Percentiles rank a stretch among this genome's conserved stretches.
phyloP scores from a whole-genome alignment of 768 basidiomycete species.

The Psilocybe subaeruginosa region DNA sequence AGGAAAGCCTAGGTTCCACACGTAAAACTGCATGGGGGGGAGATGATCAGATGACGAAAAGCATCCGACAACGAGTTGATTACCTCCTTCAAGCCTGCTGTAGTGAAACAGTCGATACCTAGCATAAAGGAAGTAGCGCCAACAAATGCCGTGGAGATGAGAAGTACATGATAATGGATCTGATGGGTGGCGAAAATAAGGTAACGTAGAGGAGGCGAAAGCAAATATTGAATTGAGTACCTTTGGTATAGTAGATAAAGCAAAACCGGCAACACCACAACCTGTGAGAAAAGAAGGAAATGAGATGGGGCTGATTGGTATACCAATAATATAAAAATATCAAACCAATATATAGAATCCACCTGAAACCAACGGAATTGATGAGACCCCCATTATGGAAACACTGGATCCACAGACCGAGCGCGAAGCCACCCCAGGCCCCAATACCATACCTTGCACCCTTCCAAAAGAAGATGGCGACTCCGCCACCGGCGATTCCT shows the following conservation, averaged over 20 bases:
- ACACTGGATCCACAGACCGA: conserved; percentile 88
- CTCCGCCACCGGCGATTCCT: conserved; percentile 80
- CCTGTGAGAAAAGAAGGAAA: conserved; percentile 41
- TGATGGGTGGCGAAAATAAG: conserved; percentile 29
- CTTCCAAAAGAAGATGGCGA: conserved; percentile 94
- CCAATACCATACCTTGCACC: conserved; percentile 82
- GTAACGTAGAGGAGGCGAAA: conserved; percentile 17
- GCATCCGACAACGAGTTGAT: conserved; percentile 10
- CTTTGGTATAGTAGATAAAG: conserved; percentile 82
- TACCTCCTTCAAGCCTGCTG: conserved; percentile 92
- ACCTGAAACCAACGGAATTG: conserved; percentile 73
- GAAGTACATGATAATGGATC: conserved; percentile 85
- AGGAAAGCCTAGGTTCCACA: conserved; percentile 92
- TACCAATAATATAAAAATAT: conserved; percentile 19
- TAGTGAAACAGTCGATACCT: conserved; percentile 93
- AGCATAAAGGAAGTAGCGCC: conserved; percentile 90
- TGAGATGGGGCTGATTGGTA: not conserved
- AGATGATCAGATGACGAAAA: conserved; percentile 11
- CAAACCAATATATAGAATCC: conserved; percentile 84
- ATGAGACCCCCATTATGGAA: conserved; percentile 85
- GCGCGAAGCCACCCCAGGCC: conserved; percentile 85
- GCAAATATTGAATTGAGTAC: conserved; percentile 29
- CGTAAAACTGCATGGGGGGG: conserved; percentile 69
- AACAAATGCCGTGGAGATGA: conserved; percentile 87
- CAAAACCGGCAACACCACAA: conserved; percentile 77